Percentiles rank a stretch among this genome's conserved stretches.
phyloP scores from a whole-genome alignment of 1,139 yeast species.

The Groenewaldozyma sp. region DNA sequence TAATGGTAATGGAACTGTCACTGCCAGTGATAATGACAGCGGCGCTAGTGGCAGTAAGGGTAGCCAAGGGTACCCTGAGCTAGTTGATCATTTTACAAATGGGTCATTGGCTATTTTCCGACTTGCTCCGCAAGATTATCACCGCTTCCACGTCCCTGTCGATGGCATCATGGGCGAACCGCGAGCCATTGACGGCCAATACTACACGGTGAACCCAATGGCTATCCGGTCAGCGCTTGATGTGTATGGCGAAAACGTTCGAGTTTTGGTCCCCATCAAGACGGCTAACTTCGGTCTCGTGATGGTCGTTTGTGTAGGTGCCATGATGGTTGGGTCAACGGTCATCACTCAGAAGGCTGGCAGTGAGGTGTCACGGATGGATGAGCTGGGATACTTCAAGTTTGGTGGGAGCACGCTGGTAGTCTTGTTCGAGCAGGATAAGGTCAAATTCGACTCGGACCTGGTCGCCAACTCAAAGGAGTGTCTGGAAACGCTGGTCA shows the following conservation, averaged over 20 bases:
- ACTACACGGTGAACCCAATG: slow-evolving; percentile 96
- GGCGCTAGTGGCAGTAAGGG: no score
- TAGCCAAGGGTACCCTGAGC: slow-evolving; percentile 42
- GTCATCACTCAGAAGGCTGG: slow-evolving; percentile 61
- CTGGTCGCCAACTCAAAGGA: slow-evolving; percentile 55
- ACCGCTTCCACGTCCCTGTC: slow-evolving; percentile 85
- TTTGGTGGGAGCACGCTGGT: slow-evolving; percentile 92
- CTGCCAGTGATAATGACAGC: no score
- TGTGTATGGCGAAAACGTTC: slow-evolving; percentile 85
- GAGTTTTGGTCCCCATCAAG: slow-evolving; percentile 68
- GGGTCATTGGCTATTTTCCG: slow-evolving; percentile 73
- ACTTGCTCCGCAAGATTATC: slow-evolving; percentile 95
- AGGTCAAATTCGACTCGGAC: slow-evolving; percentile 61
- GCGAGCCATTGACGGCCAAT: slow-evolving; percentile 70
- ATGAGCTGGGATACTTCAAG: slow-evolving; percentile 87
- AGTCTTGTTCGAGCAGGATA: slow-evolving; percentile 41
- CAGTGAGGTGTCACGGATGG: slow-evolving; percentile 52
- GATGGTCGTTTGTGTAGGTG: slow-evolving; percentile 79
- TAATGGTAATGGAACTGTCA: no score
- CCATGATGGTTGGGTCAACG: slow-evolving; percentile 97
- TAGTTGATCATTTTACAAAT: slow-evolving; percentile 40
- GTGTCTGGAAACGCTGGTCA: slow-evolving; percentile 69
- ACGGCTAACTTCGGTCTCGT: slow-evolving; percentile 69
- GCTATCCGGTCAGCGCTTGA: slow-evolving; percentile 81
- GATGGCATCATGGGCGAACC: slow-evolving; percentile 62